Evolutionary conservation across 192 early-diverging fungal genomes (phyloP).

Genomic region (Piromyces finnis): DNA sequence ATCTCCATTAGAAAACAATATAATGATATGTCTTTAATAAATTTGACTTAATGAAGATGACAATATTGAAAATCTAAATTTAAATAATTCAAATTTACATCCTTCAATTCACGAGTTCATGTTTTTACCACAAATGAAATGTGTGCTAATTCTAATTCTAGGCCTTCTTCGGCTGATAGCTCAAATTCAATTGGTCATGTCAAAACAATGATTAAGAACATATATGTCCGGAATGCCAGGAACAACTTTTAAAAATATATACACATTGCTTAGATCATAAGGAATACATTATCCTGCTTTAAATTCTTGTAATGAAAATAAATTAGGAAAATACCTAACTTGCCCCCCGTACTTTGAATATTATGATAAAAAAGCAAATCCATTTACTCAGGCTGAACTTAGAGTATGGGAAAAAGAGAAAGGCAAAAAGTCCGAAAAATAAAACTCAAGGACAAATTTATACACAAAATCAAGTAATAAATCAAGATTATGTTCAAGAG

Average conservation of each 20-base stretch:
- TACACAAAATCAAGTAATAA: too few species aligned
- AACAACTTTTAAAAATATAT: background rate
- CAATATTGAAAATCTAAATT: background rate
- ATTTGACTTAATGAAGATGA: background rate
- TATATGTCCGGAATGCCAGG: background rate
- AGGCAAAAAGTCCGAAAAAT: background rate
- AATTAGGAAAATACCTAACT: background rate
- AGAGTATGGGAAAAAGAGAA: background rate
- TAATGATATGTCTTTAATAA: background rate
- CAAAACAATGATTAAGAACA: background rate
- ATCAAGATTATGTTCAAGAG: too few species aligned
- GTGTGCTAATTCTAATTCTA: background rate
- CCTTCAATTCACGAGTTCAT: background rate
- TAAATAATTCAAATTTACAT: background rate
- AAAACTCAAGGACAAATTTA: too few species aligned
- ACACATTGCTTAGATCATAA: background rate
- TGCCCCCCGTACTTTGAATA: background rate
- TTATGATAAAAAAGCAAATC: background rate
- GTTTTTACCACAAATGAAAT: background rate
- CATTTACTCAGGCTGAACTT: background rate
- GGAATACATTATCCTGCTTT: background rate
- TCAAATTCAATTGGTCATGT: background rate
- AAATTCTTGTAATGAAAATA: background rate
- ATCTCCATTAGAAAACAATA: background rate
- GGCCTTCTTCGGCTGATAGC: background rate